A percentile compares a stretch with the other conserved stretches of the same genome.
phyloP scores from a whole-genome alignment of 148 eudicot species.

The Chenopodium quinoa region DNA sequence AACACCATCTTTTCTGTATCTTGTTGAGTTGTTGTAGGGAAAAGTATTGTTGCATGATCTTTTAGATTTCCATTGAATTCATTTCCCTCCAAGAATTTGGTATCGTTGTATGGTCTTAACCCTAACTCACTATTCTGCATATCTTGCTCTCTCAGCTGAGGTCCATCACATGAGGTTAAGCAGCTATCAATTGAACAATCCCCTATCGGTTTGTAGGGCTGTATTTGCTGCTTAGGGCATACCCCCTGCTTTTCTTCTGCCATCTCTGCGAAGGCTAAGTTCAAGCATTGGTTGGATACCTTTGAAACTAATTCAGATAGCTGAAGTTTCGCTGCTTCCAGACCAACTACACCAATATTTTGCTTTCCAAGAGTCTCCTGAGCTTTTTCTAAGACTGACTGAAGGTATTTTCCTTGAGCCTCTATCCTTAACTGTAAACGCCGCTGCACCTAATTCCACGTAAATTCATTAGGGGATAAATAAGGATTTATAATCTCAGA shows the following conservation, averaged over 20 bases:
- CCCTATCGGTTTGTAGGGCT: slow-evolving; percentile 41
- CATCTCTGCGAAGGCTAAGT: slow-evolving; percentile 57
- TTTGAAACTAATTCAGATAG: slow-evolving; percentile 72
- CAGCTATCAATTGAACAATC: slow-evolving; percentile 78
- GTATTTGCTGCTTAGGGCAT: slow-evolving; percentile 42
- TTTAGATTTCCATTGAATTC: slow-evolving; percentile 35
- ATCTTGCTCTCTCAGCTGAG: slow-evolving; percentile 52
- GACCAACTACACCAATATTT: slow-evolving; percentile 61
- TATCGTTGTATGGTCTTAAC: slow-evolving; percentile 37
- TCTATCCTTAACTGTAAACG: slow-evolving; percentile 87
- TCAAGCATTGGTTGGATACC: slow-evolving; percentile 68
- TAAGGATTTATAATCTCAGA: background rate
- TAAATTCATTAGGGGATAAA: slow-evolving; percentile 6
- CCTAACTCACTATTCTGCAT: slow-evolving; percentile 47
- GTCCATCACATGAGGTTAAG: slow-evolving; percentile 66
- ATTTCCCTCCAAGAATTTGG: slow-evolving; percentile 30
- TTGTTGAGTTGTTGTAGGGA: slow-evolving; percentile 27
- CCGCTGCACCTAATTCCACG: slow-evolving; percentile 63
- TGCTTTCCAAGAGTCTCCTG: slow-evolving; percentile 82
- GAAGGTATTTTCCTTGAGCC: slow-evolving; percentile 90
- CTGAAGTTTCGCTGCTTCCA: slow-evolving; percentile 79
- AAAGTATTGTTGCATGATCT: slow-evolving; percentile 30
- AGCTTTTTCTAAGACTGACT: slow-evolving; percentile 80
- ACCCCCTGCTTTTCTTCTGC: slow-evolving; percentile 50
- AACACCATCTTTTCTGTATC: slow-evolving; percentile 32